Evolutionary conservation across 164 flowering plant genomes (phyloP).

Genomic region (Tetrastigma voinierianum): DNA sequence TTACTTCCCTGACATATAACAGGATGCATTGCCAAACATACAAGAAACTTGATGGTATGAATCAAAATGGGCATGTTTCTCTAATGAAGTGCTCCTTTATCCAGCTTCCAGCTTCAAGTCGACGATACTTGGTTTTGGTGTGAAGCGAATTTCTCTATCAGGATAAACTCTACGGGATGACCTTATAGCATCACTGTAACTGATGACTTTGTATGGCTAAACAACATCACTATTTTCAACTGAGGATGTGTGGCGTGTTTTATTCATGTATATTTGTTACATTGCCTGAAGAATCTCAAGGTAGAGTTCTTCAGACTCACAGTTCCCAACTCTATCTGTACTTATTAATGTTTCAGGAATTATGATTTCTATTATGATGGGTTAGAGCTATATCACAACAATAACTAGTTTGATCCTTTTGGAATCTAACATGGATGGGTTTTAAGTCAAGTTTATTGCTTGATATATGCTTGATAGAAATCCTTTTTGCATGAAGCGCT

Average conservation of each 20-base stretch:
- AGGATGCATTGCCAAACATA: slow-evolving; percentile 84
- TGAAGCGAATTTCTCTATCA: slow-evolving; percentile 88
- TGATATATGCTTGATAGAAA: too few relatives aligned
- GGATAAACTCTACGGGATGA: slow-evolving; percentile 71
- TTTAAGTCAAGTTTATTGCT: too few relatives aligned
- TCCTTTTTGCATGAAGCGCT: too few relatives aligned
- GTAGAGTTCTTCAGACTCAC: slow-evolving; percentile 19
- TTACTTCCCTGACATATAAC: slow-evolving; percentile 83
- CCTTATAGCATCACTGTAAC: slow-evolving; percentile 96
- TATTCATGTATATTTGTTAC: slow-evolving; percentile 87
- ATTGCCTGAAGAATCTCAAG: slow-evolving; percentile 62
- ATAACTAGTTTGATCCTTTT: too few relatives aligned
- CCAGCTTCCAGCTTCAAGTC: slow-evolving; percentile 95
- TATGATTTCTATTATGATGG: too few relatives aligned
- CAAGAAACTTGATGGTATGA: slow-evolving; percentile 73
- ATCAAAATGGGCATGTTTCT: slow-evolving; percentile 82
- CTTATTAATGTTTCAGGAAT: too few relatives aligned
- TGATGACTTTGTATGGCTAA: slow-evolving; percentile 89
- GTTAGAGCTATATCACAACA: too few relatives aligned
- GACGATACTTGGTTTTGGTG: slow-evolving; percentile 85
- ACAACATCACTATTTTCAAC: slow-evolving; percentile 88
- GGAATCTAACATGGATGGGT: too few relatives aligned
- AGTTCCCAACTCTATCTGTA: too few relatives aligned
- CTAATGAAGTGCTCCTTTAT: slow-evolving; percentile 89
- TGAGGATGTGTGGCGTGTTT: slow-evolving; percentile 80